Evolutionary conservation across 768 basidiomycete genomes (phyloP), one percentile per base, ranked within the genome.

Genomic region (Zangia roseola): DNA sequence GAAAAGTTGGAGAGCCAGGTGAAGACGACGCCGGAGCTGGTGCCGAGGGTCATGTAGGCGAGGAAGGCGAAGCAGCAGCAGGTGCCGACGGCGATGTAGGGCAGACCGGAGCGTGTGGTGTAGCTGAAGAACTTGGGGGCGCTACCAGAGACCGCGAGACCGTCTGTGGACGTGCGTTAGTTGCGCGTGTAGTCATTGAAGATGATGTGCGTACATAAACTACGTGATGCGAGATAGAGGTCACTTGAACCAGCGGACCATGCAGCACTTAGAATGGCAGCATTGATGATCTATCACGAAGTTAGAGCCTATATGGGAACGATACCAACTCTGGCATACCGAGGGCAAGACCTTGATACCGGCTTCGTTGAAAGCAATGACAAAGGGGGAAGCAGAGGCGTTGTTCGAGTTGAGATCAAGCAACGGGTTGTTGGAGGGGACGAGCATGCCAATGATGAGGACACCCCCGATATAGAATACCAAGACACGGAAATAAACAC

Each of bases 341-440:
- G 72, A 73, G 4, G 83, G 81, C 0, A 83, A 65, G n/a, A 68
- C 74, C 43, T 74, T 80, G 68, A 85, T 83, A 8, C 82, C 84
- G 6, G 82, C 79, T 21, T 60, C 55, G n/a, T 64, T 62, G 50
- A 77, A 76, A 7, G 81, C 83, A 39, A 84, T 80, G 50, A 83
- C 82, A 61, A 81, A 83, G 4, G 82, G 75, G 40, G 77, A 75
- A 5, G 71, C 72, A 10, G 74, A 67, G 28, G 79, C 78, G 33
- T 72, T 74, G 37, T 44, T 50, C 10, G 64, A 62, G 33, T 61
- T 61, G 21, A 78, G 59, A 49, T 69, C 54, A 23, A 81, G 71
- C 13, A 68, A 54, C 7, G 67, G 54, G 54, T 79, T 67, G 63
- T 72, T 74, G 33, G 75, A 78, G 10, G 75, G 72, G 14, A 80